These are phyloP conservation scores for Yamadazyma sp. DNA, from an alignment of 1,139 yeast genomes.

Conservation along the genomic window DNA sequence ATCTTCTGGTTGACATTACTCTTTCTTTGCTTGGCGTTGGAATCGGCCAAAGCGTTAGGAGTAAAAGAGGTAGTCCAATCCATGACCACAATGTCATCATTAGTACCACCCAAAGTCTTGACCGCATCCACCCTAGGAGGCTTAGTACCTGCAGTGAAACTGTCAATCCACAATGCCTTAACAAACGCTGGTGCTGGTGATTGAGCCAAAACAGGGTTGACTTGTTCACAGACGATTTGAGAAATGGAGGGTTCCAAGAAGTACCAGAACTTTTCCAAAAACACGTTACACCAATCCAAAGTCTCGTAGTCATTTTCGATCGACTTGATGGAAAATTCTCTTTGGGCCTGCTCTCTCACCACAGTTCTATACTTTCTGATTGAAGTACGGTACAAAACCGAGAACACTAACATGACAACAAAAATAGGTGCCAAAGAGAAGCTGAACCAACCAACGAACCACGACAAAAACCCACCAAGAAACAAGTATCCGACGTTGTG, in stretches of 20 bases:
- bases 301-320: slow-evolving; percentile 90
- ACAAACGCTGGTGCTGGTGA: slow-evolving; percentile 82
- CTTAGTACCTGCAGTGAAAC: slow-evolving; percentile 89
- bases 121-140: slow-evolving; percentile 92
- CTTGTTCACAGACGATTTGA: slow-evolving; percentile 81
- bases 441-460: slow-evolving; percentile 74
- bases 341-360: slow-evolving; percentile 77
- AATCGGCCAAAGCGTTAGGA: slow-evolving; percentile 84
- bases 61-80: slow-evolving; percentile 90
- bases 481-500: slow-evolving; percentile 76
- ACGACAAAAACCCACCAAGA: slow-evolving; percentile 67
- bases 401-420: slow-evolving; percentile 58
- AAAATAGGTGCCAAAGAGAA: slow-evolving; percentile 82
- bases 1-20: slow-evolving; percentile 80
- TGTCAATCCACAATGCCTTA: slow-evolving; percentile 79
- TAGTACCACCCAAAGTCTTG: slow-evolving; percentile 83
- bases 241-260: slow-evolving; percentile 88
- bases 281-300: slow-evolving; percentile 90
- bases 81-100: slow-evolving; percentile 91
- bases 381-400: slow-evolving; percentile 78
- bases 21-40: slow-evolving; percentile 79
- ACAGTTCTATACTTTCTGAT: slow-evolving; percentile 73
- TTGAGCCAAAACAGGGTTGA: slow-evolving; percentile 75
- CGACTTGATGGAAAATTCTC: slow-evolving; percentile 76
- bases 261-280: slow-evolving; percentile 88